phyloP scores from a whole-genome alignment of 2,329 filamentous ascomycete species.

The Colletotrichum echinochloae region DNA sequence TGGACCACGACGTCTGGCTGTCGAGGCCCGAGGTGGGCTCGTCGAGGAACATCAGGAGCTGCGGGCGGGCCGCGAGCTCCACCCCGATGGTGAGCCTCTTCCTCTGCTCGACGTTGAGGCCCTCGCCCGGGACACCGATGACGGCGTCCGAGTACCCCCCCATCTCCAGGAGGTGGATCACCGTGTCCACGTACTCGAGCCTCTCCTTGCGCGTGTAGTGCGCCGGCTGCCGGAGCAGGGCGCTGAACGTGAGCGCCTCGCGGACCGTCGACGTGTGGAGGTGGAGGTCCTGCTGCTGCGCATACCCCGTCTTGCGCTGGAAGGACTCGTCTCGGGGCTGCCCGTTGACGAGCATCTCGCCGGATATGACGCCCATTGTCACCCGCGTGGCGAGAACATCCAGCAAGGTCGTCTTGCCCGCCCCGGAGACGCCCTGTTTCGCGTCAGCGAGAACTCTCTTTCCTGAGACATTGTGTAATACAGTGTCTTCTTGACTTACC shows the following conservation, averaged over 20 bases:
- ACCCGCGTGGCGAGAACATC: slow-evolving; percentile 72
- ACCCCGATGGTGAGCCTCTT: slow-evolving; percentile 79
- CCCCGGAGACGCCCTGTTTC: slow-evolving; percentile 33
- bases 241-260: slow-evolving; percentile 75
- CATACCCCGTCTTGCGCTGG: slow-evolving; percentile 76
- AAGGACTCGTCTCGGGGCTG: slow-evolving; percentile 71
- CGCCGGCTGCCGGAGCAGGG: slow-evolving; percentile 74
- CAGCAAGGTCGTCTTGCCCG: slow-evolving; percentile 66
- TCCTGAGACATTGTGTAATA: too few relatives aligned
- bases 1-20: slow-evolving; percentile 81
- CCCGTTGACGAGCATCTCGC: slow-evolving; percentile 76
- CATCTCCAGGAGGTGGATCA: slow-evolving; percentile 52
- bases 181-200: slow-evolving; percentile 46
- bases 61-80: slow-evolving; percentile 80
- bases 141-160: slow-evolving; percentile 77
- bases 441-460: neutral
- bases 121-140: slow-evolving; percentile 74
- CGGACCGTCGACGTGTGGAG: slow-evolving; percentile 57
- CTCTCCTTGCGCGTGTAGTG: slow-evolving; percentile 55
- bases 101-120: slow-evolving; percentile 56
- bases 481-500: too few relatives aligned
- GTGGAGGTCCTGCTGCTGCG: slow-evolving; percentile 70
- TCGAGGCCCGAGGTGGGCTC: slow-evolving; percentile 83
- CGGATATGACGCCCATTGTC: slow-evolving; percentile 75
- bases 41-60: slow-evolving; percentile 80